A percentile compares a stretch with the other conserved stretches of the same genome.
Conservation (phyloP, 441 rosid genomes). For the Erodium chrysanthum region DNA sequence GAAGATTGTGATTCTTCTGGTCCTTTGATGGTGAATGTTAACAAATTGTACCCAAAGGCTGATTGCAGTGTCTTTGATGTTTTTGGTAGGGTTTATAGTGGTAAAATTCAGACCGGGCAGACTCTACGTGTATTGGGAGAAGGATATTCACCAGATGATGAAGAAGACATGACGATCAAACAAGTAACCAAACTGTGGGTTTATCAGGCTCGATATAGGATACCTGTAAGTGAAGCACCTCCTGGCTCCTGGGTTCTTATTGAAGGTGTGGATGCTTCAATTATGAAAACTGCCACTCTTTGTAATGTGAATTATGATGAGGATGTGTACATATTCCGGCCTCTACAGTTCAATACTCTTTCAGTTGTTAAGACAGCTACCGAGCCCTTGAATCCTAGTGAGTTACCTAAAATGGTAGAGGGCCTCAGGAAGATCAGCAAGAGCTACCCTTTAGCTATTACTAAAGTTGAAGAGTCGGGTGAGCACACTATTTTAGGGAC, state of each 20-base stretch:
- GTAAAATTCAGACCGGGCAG: conserved; percentile 87
- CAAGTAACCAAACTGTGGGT: conserved; percentile 94
- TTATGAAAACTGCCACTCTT: conserved; percentile 91
- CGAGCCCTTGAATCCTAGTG: conserved; percentile 95
- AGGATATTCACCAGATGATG: conserved; percentile 93
- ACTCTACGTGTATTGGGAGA: conserved; percentile 81
- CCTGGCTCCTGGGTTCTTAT: conserved; percentile 97
- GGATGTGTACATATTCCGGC: conserved; percentile 75
- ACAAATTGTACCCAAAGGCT: conserved; percentile 88
- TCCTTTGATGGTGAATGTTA: conserved; percentile 89
- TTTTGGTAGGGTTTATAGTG: conserved; percentile 86
- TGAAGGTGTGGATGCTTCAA: conserved; percentile 96
- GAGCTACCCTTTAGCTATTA: conserved; percentile 94
- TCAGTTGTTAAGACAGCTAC: conserved; percentile 96
- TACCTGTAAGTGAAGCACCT: conserved; percentile 87
- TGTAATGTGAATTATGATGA: conserved; percentile 63
- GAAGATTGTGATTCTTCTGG: conserved; percentile 77
- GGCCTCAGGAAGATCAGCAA: conserved; percentile 96
- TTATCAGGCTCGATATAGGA: conserved; percentile 85
- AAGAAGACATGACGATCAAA: conserved; percentile 92
- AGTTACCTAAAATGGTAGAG: conserved; percentile 98
- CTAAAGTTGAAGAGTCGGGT: conserved; percentile 94
- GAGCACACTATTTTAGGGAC: conserved; percentile 96
- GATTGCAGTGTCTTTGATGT: conserved; percentile 97
- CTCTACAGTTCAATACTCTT: conserved; percentile 89